Conservation (phyloP, 345 rosid genomes). For the Geranium brycei region DNA sequence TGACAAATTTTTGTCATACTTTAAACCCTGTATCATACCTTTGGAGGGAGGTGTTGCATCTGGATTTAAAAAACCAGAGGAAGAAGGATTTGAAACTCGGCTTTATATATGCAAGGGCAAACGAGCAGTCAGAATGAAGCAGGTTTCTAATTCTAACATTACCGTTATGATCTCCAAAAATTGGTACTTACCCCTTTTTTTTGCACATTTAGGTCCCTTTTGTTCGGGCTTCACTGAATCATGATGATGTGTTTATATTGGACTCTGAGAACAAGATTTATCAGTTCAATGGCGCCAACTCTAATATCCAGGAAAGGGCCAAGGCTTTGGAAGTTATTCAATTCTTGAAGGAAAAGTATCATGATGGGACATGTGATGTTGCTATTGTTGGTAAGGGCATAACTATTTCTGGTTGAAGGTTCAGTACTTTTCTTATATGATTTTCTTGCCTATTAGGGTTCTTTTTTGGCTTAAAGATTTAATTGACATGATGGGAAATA, state of each 20-base stretch:
- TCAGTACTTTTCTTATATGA: not conserved
- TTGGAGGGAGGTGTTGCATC: slow-evolving; percentile 95
- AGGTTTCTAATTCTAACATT: slow-evolving; percentile 33
- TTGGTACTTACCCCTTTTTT: slow-evolving; percentile 14
- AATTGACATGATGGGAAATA: not conserved
- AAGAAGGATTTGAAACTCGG: slow-evolving; percentile 75
- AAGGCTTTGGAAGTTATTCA: slow-evolving; percentile 94
- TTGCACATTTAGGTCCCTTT: slow-evolving; percentile 62
- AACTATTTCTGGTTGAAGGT: slow-evolving; percentile 3
- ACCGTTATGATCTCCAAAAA: not conserved
- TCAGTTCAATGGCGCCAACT: slow-evolving; percentile 97
- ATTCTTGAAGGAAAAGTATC: slow-evolving; percentile 81
- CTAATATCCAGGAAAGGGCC: slow-evolving; percentile 96
- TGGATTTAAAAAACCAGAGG: slow-evolving; percentile 78
- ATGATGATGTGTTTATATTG: slow-evolving; percentile 93
- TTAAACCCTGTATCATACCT: slow-evolving; percentile 93
- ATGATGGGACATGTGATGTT: slow-evolving; percentile 65
- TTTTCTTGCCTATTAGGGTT: not conserved
- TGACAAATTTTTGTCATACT: slow-evolving; percentile 92
- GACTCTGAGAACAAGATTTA: slow-evolving; percentile 71
- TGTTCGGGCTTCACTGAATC: slow-evolving; percentile 88
- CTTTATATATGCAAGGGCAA: slow-evolving; percentile 84
- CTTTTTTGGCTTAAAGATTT: not conserved
- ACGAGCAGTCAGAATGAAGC: slow-evolving; percentile 82
- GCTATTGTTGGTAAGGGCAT: slow-evolving; percentile 69